Evolutionary conservation across 2,329 filamentous ascomycete species (phyloP).

Genomic region (Monosporascus sp.): DNA sequence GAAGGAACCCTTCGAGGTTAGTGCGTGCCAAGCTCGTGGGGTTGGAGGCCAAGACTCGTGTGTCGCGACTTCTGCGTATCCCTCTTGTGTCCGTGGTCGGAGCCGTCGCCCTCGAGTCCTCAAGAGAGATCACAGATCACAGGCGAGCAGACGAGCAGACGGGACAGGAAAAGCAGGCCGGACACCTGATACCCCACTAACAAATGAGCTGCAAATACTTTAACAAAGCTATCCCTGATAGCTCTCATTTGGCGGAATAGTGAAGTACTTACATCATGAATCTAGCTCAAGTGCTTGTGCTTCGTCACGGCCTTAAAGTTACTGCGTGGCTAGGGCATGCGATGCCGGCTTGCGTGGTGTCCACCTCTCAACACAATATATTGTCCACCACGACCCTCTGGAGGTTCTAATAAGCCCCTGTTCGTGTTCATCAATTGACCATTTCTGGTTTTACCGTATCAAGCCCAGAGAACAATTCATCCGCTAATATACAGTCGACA

Average conservation of each 20-base stretch:
- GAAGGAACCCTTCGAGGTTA: not conserved
- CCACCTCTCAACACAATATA: not conserved
- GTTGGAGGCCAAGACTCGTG: not conserved
- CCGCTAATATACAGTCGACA: not conserved
- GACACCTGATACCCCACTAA: too few relatives aligned
- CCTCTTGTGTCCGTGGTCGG: not conserved
- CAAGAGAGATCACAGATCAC: not conserved
- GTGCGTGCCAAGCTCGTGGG: not conserved
- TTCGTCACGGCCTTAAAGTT: too few relatives aligned
- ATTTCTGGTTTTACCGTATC: constrained; percentile 15
- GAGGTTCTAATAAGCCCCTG: too few relatives aligned
- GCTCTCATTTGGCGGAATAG: too few relatives aligned
- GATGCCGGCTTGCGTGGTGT: not conserved
- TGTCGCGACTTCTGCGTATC: not conserved
- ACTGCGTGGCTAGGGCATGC: too few relatives aligned
- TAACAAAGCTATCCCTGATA: too few relatives aligned
- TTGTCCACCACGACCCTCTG: not conserved
- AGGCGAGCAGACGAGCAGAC: not conserved
- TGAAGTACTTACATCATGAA: too few relatives aligned
- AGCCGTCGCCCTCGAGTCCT: not conserved
- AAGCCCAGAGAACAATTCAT: not conserved
- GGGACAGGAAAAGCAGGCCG: not conserved
- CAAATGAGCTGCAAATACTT: too few relatives aligned
- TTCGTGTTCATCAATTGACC: constrained; percentile 2
- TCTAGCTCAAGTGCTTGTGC: too few relatives aligned